Percentiles rank a stretch among this genome's conserved stretches.
These are phyloP conservation scores for Eurotiales sp. DNA, from an alignment of 2,329 filamentous ascomycete species.

Conservation along the genomic window DNA sequence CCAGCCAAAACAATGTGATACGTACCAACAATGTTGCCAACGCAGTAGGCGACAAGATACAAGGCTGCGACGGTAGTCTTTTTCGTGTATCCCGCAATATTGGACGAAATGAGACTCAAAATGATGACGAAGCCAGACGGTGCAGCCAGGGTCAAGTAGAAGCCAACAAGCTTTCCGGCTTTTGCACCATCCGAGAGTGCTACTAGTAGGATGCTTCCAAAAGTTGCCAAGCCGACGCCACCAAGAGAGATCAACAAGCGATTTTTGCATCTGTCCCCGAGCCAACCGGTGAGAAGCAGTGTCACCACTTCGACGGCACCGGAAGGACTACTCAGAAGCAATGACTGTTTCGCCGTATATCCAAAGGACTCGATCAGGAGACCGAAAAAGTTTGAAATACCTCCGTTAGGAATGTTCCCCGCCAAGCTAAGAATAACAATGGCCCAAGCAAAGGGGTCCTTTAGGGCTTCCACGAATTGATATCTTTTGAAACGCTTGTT, in stretches of 20 bases:
- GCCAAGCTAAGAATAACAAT: constrained; percentile 51
- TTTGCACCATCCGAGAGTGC: background rate
- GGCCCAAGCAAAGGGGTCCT: constrained; percentile 53
- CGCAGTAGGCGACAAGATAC: background rate
- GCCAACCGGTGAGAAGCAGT: background rate
- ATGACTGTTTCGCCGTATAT: too few species aligned
- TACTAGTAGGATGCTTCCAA: background rate
- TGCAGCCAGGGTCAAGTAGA: background rate
- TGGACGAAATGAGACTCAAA: background rate
- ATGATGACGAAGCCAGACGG: background rate
- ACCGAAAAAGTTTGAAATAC: background rate
- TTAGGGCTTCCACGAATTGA: constrained; percentile 56
- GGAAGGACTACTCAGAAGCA: too few species aligned
- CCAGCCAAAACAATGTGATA: background rate
- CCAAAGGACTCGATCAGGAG: too few species aligned
- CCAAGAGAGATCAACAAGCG: background rate
- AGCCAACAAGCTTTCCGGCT: background rate
- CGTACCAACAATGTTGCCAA: background rate
- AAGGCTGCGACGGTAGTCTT: background rate
- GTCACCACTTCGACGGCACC: background rate
- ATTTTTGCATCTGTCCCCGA: background rate
- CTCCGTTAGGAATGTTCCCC: constrained; percentile 51
- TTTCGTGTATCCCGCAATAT: background rate
- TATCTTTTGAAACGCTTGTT: constrained; percentile 61
- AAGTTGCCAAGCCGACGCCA: background rate